Evolutionary conservation across 192 early-diverging fungal genomes (phyloP), one percentile per base, ranked within the genome.

Genomic region (Coemansia javaensis): DNA sequence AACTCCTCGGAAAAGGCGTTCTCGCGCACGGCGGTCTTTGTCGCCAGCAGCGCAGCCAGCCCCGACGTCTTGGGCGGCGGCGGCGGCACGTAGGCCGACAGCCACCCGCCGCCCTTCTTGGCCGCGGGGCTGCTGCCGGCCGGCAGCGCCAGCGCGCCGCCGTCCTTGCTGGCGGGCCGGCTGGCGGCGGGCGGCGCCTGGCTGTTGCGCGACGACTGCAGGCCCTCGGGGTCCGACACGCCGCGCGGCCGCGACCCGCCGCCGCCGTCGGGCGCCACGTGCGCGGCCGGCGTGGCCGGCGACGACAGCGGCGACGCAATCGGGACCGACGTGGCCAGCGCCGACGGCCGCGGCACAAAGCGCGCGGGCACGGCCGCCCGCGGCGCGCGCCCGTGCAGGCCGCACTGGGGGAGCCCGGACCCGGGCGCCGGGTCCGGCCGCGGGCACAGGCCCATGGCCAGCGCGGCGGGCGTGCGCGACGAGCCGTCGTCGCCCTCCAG

Each of bases 1-100:
- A 83, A 91, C 45, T 81, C 74, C 31, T 79, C 85, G 0, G 85
- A 75, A 54, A 88, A 85, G 7, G 85, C 82, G 37, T 89, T 89
- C 27, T 79, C 62, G 1, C 71, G 71, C 24, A 63, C 71, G 1
- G 67, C 78, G 23, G 81, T 69, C 37, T 85, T 80, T 48, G 79
- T 78, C 5, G 63, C 76, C 53, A 91, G 71, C 43, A 89, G 66
- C 14, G 73, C 77, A 0, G 80, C 75, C 17, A 90, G 57, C 0
- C 82, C 77, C 1, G 88, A 89, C 15, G 66, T 32, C 28, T 15
- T 37, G 4, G 71, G 59, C 18, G 59, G 28, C 32, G 52, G 18
- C 18, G 70, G 54, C 16, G 62, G 55, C 16, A 56, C 59, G 13
- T 57, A 70, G 12, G 32, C 53, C 10, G 42, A n/a, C n/a, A n/a